Evolutionary conservation across 2,329 filamentous ascomycete genomes (phyloP), one percentile per base, ranked within the genome.

Genomic region (Xylaria arbuscula): DNA sequence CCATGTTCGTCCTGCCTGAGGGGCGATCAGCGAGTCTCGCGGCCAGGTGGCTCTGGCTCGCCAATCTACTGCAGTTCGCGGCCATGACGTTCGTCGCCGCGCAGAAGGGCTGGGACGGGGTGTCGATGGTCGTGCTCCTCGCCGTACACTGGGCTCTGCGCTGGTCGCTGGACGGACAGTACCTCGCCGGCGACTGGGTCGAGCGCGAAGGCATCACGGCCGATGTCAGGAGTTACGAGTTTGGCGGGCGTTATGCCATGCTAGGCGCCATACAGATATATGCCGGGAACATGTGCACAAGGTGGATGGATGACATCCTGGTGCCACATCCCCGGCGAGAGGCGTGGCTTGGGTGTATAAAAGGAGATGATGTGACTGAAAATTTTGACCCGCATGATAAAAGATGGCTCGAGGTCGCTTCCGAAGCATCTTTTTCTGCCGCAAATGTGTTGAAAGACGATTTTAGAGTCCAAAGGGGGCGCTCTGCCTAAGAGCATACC

Each of bases 1-100:
- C 75, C n/a, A 76, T 77, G 76, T 53, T 76, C 19, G 54, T 40
- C n/a, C n/a, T 72, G 17, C 54, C 62, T 15, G 65, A 47, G 53
- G 55, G 63, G 55, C 22, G 9, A 61, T 36, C 22, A 17, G 36
- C 47, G 1, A 9, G 36, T 15, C 17, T 70, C 34, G 62, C 65
- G 4, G 48, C 64, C 15, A 60, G 28, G 2, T 74, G 71, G 66
- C 74, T 75, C 61, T 59, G 67, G 36, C 64, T 70, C 15, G 75
- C 74, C 10, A 69, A 77, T 55, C 2, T 73, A 4, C 38, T 73
- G 1, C 74, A 76, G 47, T 55, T 76, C 3, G 58, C 70, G 24
- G 71, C 72, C 32, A 77, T 77, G 75, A 76, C 75, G 2, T 74
- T 71, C 63, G 72, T 73, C 10, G 70, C 74, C 1, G 74, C 70